Conservation (phyloP, 352 stramenopile genomes). For the Pythium dissimile region DNA sequence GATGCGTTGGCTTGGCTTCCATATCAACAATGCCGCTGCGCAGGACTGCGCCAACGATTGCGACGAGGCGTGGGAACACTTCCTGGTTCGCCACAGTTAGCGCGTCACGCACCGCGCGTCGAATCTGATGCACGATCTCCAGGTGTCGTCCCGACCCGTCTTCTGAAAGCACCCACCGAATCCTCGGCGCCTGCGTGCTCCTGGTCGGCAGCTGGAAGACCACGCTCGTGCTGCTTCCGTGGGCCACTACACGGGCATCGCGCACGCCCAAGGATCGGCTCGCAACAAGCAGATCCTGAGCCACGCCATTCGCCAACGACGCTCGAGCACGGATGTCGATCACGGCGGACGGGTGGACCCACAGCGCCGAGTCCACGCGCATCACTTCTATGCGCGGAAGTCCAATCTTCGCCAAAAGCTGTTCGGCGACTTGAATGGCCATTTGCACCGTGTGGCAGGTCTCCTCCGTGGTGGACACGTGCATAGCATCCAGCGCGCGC, state of each 20-base stretch:
- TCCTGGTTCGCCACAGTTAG: not conserved
- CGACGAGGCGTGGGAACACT: not conserved
- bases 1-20: not conserved
- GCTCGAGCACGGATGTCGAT: constrained; percentile 12
- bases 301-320: not conserved
- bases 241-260: not conserved
- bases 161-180: not conserved
- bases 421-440: not conserved
- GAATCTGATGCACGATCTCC: not conserved
- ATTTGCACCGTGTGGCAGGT: not conserved
- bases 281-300: not conserved
- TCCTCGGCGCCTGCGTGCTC: not conserved
- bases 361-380: constrained; percentile 9
- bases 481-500: constrained; percentile 5
- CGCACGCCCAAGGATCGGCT: not conserved
- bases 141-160: not conserved
- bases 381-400: not conserved
- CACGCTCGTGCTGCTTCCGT: not conserved
- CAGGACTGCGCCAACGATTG: not conserved
- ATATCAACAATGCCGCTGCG: not conserved
- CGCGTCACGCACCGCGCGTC: not conserved
- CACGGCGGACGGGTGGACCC: not conserved
- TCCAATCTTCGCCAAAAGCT: constrained; percentile 1
- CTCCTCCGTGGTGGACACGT: constrained; percentile 6
- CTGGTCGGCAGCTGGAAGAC: constrained; percentile 12